Base-by-base conservation (phyloP, 2,329 filamentous ascomycete species). In the Clarireedia monteithiana region DNA sequence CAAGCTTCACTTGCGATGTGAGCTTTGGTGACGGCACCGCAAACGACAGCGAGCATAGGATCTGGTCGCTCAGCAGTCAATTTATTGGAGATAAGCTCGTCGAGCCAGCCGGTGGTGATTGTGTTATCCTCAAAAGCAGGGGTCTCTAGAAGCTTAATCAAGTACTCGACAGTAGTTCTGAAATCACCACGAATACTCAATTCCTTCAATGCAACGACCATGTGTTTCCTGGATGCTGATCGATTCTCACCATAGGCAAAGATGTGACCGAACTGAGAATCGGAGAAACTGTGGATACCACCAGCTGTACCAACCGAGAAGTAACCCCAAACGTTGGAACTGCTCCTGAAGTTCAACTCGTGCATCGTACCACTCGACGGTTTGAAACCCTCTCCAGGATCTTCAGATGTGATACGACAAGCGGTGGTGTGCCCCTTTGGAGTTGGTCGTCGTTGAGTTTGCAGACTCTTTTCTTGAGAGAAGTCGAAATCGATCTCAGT, bases 171-270 rank as follows among this genome's bases (percentile, higher is more conserved):
- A 1, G 94, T 99, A 53, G 94, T 99, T 70, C 91, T 83, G 82
- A 99, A 99, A 73, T 99, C 94, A 81, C 94, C 94, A 75, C 94
- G 94, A 78, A 99, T 99, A 77, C 92, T 99, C 75, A 99, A 75
- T 75, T 99, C 94, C 80, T 99, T 99, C 70, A 99, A 77, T 15
- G 94, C 94, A 65, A 99, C 88, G 64, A 99, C 91, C 94, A 99
- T 99, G 78, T 99, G 95, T 74, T 99, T 99, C 64, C 94, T 80
- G 26, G 94, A 99, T 26, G 94, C 91, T 50, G 91, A 87, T 72
- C 94, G 86, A 77, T 95, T 99, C 80, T 99, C 94, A 59, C 94
- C 94, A 67, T 97, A 99, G 52, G 94, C 95, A 73, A 99, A 99
- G 66, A 99, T 99, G 75, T 99, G 94, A 75, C 94, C 94, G 67